These are phyloP conservation scores for Tylopilus plumbeoviolaceoides DNA, from an alignment of 768 basidiomycete species.

Conservation along the genomic window DNA sequence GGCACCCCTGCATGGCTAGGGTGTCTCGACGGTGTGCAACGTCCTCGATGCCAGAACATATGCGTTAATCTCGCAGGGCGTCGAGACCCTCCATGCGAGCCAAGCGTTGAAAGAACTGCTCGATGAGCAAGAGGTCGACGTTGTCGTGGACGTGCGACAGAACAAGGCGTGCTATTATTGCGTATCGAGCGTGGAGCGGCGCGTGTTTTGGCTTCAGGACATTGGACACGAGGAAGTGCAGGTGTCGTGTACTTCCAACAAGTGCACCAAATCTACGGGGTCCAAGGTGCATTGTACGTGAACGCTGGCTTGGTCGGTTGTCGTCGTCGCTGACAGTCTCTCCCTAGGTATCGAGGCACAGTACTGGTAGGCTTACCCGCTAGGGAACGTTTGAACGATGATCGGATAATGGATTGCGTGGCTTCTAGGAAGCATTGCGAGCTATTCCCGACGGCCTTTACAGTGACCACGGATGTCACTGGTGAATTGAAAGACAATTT, in stretches of 20 bases:
- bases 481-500: slow-evolving; percentile 20
- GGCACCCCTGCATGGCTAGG: neutral
- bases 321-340: neutral
- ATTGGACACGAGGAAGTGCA: slow-evolving; percentile 17
- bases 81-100: slow-evolving; percentile 4
- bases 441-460: slow-evolving; percentile 25
- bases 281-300: slow-evolving; percentile 25
- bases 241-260: slow-evolving; percentile 21
- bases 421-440: slow-evolving; percentile 29
- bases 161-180: slow-evolving; percentile 20
- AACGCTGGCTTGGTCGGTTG: neutral
- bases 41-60: slow-evolving; percentile 2
- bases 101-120: slow-evolving; percentile 1
- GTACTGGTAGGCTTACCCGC: slow-evolving; percentile 23
- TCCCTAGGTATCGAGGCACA: slow-evolving; percentile 24
- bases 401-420: neutral
- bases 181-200: slow-evolving; percentile 25
- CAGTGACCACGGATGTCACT: slow-evolving; percentile 17
- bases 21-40: slow-evolving; percentile 12
- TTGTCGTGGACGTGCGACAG: slow-evolving; percentile 18
- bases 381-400: too few species aligned
- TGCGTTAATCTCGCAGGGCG: slow-evolving; percentile 12
- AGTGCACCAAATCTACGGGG: slow-evolving; percentile 5
- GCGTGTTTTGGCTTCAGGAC: slow-evolving; percentile 29
- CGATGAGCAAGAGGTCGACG: slow-evolving; percentile 8